Base-by-base conservation (phyloP, 164 flowering plant genomes). In the Chimonanthus salicifolius region DNA sequence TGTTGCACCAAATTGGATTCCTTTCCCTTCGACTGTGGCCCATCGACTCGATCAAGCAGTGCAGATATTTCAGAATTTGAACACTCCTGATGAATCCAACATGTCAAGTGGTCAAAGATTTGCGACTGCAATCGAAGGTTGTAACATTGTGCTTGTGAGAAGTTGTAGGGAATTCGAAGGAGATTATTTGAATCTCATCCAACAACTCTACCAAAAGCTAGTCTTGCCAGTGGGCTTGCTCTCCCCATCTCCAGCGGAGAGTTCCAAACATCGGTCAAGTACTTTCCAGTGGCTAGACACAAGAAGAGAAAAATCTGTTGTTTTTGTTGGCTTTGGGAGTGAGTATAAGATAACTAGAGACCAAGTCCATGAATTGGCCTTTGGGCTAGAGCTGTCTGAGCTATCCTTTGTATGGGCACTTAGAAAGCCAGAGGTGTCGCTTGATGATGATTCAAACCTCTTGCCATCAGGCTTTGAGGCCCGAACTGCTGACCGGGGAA, bases 201-300 rank as follows among this genome's bases (percentile, higher is more conserved):
- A 74, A 48, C 60, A 74, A 7, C 60, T 80, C 15, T 46, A 64
- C 49, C 68, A 66, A 11, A 84, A 80, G 71, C 84, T 81, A 0
- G 84, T 86, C 13, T 13, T 86, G 1, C 84, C 84, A 0, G 60
- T 78, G 0, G 87, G 89, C 1, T n/a, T 85, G 5, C 86, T 85
- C 10, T 80, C 85, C 16, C 85, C 87, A 44, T 33, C 58, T 3
- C 51, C 46, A 20, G 18, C 47, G 68, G 71, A 33, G 67, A n/a
- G 33, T 10, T 47, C 58, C 8, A 3, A 75, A 0, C 13, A 44
- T 51, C 76, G 81, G 81, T 21, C 10, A 3, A 33, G 5, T 21
- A 77, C 67, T 4, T 81, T 82, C 72, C 16, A 71, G 58, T 88
- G 91, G 91, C 80, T 88, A 2, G 84, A 86, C n/a, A 8, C 71